Evolutionary conservation across 495 filamentous ascomycete species (phyloP).

Genomic region (Neurospora africana): DNA sequence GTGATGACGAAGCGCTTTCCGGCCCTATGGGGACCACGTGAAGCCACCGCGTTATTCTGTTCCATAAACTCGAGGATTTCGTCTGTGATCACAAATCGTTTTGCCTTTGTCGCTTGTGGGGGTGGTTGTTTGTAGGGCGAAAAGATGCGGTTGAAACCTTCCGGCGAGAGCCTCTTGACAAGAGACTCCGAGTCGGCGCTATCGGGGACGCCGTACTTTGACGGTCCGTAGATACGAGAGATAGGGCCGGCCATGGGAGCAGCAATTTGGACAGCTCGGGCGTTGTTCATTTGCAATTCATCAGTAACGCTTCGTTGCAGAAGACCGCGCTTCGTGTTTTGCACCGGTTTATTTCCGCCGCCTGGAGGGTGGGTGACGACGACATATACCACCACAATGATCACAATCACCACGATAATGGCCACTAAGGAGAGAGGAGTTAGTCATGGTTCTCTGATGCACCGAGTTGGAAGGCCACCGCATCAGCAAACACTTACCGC

Average conservation of each 20-base stretch:
- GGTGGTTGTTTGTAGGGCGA: background rate
- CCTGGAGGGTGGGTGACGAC: constrained; percentile 19
- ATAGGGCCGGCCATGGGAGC: constrained; percentile 9
- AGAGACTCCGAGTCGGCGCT: constrained; percentile 1
- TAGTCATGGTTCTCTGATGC: background rate
- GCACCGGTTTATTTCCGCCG: background rate
- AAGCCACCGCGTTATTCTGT: background rate
- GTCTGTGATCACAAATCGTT: background rate
- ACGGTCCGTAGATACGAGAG: constrained; percentile 12
- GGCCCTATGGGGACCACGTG: background rate
- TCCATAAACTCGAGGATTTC: background rate
- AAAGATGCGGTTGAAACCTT: background rate
- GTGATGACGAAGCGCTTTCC: background rate
- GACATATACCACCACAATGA: constrained; percentile 39
- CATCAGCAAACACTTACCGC: constrained; percentile 47
- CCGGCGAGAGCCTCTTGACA: background rate
- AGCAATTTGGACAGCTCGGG: constrained; percentile 16
- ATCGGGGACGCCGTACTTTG: constrained; percentile 14
- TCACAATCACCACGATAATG: constrained; percentile 41
- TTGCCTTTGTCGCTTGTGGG: background rate
- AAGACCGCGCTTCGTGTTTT: constrained; percentile 17
- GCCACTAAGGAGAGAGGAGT: constrained; percentile 23
- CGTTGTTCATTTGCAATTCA: constrained; percentile 21
- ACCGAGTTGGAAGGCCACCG: background rate
- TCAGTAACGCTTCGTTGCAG: constrained; percentile 15